Evolutionary conservation across 805 yeast genomes (phyloP).

Genomic region (Saccharomycopsis sp.): DNA sequence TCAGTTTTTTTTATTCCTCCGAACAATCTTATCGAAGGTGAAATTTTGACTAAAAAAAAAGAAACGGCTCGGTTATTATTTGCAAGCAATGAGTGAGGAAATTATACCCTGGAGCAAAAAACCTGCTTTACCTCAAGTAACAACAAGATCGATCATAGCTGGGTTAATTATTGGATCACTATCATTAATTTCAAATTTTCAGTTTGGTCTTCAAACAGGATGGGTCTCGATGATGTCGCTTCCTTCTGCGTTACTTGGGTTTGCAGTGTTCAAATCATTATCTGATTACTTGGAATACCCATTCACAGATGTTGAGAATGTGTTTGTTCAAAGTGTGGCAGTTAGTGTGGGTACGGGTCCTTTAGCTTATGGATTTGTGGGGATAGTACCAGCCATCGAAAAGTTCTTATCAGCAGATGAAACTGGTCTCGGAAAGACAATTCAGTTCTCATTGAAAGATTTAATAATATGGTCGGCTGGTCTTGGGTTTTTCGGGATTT

Average conservation of each 20-base stretch:
- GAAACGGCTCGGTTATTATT: too few relatives aligned
- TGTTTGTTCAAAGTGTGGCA: constrained; percentile 83
- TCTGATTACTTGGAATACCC: constrained; percentile 33
- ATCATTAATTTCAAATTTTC: constrained; percentile 84
- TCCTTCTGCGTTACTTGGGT: constrained; percentile 87
- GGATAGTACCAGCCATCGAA: constrained; percentile 93
- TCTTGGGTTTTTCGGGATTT: constrained; percentile 89
- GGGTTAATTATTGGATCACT: constrained; percentile 84
- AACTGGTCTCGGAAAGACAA: constrained; percentile 46
- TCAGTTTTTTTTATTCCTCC: too few relatives aligned
- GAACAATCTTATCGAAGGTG: too few relatives aligned
- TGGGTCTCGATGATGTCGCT: constrained; percentile 99
- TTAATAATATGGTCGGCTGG: constrained; percentile 79
- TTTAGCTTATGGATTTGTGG: constrained; percentile 88
- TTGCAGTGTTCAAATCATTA: constrained; percentile 65
- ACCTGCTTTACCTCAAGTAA: constrained; percentile 55
- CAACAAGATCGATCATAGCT: constrained; percentile 63
- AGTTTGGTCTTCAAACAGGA: constrained; percentile 94
- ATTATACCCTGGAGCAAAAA: constrained; percentile 37
- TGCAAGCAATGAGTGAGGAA: not conserved
- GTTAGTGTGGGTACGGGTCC: constrained; percentile 99
- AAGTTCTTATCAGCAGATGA: constrained; percentile 76
- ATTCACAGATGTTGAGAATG: constrained; percentile 89
- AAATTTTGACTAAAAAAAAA: too few relatives aligned
- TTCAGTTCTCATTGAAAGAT: constrained; percentile 39